A percentile compares a stretch with the other conserved stretches of the same genome.
These are phyloP conservation scores for Linderina pennispora DNA, from an alignment of 192 early-diverging fungal genomes.

Conservation along the genomic window DNA sequence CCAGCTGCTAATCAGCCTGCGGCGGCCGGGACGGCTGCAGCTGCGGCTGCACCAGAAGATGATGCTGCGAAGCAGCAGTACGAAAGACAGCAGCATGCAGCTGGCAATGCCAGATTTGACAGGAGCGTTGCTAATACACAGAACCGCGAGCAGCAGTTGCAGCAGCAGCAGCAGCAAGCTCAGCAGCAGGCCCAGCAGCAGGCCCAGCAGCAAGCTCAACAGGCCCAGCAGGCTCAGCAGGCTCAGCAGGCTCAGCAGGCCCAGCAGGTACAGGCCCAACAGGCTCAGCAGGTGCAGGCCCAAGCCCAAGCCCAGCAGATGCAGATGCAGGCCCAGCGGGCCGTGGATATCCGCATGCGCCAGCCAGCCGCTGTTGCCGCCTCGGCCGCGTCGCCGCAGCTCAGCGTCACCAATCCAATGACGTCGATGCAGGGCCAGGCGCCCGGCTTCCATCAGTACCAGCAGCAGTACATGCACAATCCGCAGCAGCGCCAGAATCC, in stretches of 20 bases:
- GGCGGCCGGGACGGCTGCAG: too few relatives aligned
- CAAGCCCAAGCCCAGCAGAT: too few relatives aligned
- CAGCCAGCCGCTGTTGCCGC: slow-evolving; percentile 13
- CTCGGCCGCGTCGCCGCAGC: slow-evolving; percentile 17
- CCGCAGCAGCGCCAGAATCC: slow-evolving; percentile 7
- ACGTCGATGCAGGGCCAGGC: neutral
- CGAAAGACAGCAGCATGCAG: neutral
- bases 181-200: slow-evolving; percentile 29
- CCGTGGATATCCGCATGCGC: too few relatives aligned
- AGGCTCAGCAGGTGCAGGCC: too few relatives aligned
- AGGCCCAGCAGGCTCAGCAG: slow-evolving; percentile 2
- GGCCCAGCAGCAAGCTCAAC: neutral
- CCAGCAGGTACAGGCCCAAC: too few relatives aligned
- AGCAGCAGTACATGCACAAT: slow-evolving; percentile 9
- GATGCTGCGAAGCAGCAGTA: neutral
- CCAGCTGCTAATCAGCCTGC: too few relatives aligned
- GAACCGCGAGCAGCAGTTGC: slow-evolving; percentile 8
- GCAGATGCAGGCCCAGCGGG: slow-evolving; percentile 20
- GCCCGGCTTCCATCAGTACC: slow-evolving; percentile 10
- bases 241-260: slow-evolving; percentile 29
- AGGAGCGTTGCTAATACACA: too few relatives aligned
- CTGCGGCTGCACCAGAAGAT: too few relatives aligned
- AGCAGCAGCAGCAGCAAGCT: slow-evolving; percentile 23
- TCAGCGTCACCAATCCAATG: slow-evolving; percentile 1
- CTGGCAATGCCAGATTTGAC: too few relatives aligned